Base-by-base conservation (phyloP, 306 rosid genomes). In the Adenanthera pavonina region DNA sequence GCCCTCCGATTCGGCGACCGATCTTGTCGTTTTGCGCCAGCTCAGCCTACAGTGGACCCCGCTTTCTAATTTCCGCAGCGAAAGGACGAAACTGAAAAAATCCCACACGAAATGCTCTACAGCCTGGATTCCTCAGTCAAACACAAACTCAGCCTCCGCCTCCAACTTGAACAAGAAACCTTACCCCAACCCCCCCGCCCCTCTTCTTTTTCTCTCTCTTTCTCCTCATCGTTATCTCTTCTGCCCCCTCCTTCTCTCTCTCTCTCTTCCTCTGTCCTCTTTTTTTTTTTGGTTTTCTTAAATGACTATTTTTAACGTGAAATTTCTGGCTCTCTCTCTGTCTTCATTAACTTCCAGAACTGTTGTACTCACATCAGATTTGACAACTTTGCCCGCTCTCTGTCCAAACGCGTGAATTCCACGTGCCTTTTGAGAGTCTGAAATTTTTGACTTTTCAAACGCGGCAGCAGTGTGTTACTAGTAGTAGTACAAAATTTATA, bases 81-180 rank as follows among this genome's bases (percentile, higher is more conserved):
- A 84, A 81, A 62, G 73, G 74, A 84, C 85, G 80, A 75, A 69
- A 83, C 86, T 76, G 83, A 43, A 81, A 78, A 87, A 86, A 86
- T 86, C 89, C 80, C 90, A 77, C 89, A 78, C 86, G 84, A 82
- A 91, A 89, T 94, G 98, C 91, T 74, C 25, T 78, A 86, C 98
- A 94, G 97, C 81, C 97, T 94, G 97, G 91, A 87, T 44, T 83
- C 74, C 86, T 82, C 92, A 85, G 98, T 94, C 97, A 94, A 92
- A 94, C 90, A 92, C 97, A 94, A 92, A 94, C 89, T 74, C 73
- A 71, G 59, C 74, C 89, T 8, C 74, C 80, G 77, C 73, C 70
- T 85, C 74, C 77, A 79, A 68, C 76, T 73, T 25, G 8, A 3
- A 77, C 25, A 77, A 64, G 66, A 64, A 82, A 82, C 87, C 89